Conservation (phyloP, 495 filamentous ascomycete species). For the Pyrenopolyporus hunteri region DNA sequence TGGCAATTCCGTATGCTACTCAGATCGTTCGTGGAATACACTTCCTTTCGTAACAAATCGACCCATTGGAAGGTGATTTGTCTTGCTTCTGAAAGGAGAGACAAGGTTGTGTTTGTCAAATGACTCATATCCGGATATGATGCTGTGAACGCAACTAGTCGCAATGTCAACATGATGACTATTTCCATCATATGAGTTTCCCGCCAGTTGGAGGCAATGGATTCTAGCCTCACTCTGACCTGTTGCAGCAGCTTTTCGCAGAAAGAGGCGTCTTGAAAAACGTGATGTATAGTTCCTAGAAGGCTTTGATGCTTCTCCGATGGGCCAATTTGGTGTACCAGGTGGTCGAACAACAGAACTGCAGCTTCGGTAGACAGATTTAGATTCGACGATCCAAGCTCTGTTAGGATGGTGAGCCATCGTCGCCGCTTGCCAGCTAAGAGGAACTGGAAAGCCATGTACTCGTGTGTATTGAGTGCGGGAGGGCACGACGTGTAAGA, state of each 20-base stretch:
- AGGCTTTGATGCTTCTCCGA: constrained; percentile 19
- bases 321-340: constrained; percentile 55
- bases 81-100: constrained; percentile 20
- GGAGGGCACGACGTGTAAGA: constrained; percentile 56
- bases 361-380: constrained; percentile 58
- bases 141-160: constrained; percentile 36
- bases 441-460: constrained; percentile 54
- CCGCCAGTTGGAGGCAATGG: constrained; percentile 57
- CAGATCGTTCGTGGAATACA: constrained; percentile 47
- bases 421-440: constrained; percentile 51
- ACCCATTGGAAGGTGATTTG: constrained; percentile 51
- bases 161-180: constrained; percentile 49
- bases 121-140: background rate
- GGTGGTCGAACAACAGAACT: constrained; percentile 45
- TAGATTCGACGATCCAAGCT: constrained; percentile 58
- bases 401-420: constrained; percentile 55
- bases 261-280: constrained; percentile 55
- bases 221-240: constrained; percentile 46
- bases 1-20: constrained; percentile 45
- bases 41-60: constrained; percentile 50
- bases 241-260: constrained; percentile 50
- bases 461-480: constrained; percentile 55
- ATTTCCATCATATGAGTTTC: constrained; percentile 57
- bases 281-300: constrained; percentile 49
- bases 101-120: background rate